Evolutionary conservation across 1,284 basidiomycete species (phyloP), one percentile per base, ranked within the genome.

Genomic region (Irpex rosettiformis): DNA sequence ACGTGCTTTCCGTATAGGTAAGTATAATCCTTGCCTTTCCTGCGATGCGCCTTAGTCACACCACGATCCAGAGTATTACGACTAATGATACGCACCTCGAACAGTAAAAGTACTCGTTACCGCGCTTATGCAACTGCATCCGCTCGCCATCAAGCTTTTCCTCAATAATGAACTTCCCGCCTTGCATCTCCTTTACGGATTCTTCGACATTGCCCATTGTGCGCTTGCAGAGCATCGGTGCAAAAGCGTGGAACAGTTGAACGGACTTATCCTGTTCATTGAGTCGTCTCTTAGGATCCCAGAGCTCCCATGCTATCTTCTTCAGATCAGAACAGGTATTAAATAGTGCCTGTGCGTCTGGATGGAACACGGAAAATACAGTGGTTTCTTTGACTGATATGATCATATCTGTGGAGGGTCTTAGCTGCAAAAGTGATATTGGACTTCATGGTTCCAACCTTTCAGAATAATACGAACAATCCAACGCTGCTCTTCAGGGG

Each of bases 121-220:
- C 92, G 53, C 88, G 80, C 72, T 93, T 96, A 69, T 98, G 96
- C 54, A 98, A 67, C 70, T 98, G 96, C 73, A 98, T 94, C 27
- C 96, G 79, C 71, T 98, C 95, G 1, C 95, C 95, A 67, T 98
- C 95, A 1, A 97, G 80, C 71, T 98, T 98, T 75, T 98, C 96
- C 70, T 98, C 95, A 51, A 98, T 91, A 62, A 94, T 77, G 70
- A 97, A 97, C 54, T 81, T 74, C 11, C 75, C 65, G 43, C 84
- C 85, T 22, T 83, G 82, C 84, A 97, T 94, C 55, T 89, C 82
- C 65, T 89, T 91, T 52, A 96, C 86, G 0, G 93, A 86, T 16
- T 90, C 88, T 63, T 90, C 89, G 28, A 96, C 83, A 59, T 83
- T 89, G 59, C 81, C 83, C 0, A 85, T 89, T 0, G 91, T 91